phyloP scores from a whole-genome alignment of 2,329 filamentous ascomycete species.

The Xylariomycetidae sp. region DNA sequence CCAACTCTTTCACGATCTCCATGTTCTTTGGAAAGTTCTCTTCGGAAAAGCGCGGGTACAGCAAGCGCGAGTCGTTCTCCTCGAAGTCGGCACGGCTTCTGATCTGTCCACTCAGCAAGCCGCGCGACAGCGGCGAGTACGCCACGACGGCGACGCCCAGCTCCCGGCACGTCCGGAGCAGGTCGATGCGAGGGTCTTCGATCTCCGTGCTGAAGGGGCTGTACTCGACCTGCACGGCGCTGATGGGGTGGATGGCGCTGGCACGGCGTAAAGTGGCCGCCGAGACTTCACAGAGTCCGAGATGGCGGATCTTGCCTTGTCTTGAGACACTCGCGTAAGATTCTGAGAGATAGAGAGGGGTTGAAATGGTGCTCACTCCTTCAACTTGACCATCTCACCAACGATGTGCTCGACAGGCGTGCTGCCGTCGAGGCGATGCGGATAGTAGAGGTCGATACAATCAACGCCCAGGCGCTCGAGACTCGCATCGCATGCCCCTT shows the following conservation, averaged over 20 bases:
- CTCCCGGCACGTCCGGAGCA: not conserved
- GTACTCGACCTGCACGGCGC: not conserved
- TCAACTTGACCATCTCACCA: constrained; percentile 55
- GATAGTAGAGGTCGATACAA: constrained; percentile 43
- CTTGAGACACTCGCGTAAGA: constrained; percentile 3
- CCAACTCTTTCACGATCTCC: constrained; percentile 21
- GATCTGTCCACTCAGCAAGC: constrained; percentile 51
- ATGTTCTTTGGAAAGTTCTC: constrained; percentile 62
- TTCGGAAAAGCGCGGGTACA: constrained; percentile 55
- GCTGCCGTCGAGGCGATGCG: constrained; percentile 54
- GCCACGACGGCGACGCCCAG: constrained; percentile 63
- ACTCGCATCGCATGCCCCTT: constrained; percentile 5
- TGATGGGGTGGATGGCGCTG: not conserved
- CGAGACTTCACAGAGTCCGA: constrained; percentile 42
- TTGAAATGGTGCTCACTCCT: constrained; percentile 40
- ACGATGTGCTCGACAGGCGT: constrained; percentile 58
- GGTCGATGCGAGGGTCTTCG: not conserved
- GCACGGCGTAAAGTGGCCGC: constrained; percentile 49
- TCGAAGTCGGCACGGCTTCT: constrained; percentile 50
- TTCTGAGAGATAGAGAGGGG: constrained; percentile 3
- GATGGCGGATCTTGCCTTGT: constrained; percentile 7
- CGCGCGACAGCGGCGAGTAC: constrained; percentile 64
- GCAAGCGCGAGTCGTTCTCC: constrained; percentile 40
- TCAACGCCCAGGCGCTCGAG: constrained; percentile 40
- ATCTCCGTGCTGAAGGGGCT: not conserved